Base-by-base conservation (phyloP, 805 yeast species). In the Suhomyces pyralidae region DNA sequence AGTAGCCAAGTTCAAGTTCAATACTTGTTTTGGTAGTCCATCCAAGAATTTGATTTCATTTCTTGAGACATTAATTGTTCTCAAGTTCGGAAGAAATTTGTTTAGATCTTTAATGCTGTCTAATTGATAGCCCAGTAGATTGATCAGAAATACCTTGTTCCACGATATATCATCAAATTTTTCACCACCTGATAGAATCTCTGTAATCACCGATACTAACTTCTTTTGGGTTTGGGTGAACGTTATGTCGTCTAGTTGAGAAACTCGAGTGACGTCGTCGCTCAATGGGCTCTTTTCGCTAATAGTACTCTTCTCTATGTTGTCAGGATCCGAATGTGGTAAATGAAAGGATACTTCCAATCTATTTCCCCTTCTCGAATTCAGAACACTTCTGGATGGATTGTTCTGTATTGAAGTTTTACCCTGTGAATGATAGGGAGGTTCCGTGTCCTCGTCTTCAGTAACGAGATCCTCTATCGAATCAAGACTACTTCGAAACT, bases 181-280 rank as follows among this genome's bases (percentile, higher is more conserved):
- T 8, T 64, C 68, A 2, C 61, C 64, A 3, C 58, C 59, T 1
- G 80, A 70, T 47, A 77, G 65, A 2, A 64, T 58, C 36, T 76
- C 78, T 0, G 81, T 79, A 25, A 81, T 72, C 2, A 78, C 70
- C 6, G 80, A 66, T 3, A 80, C 80, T 38, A 81, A 60, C 12
- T 66, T 65, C 47, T 64, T 70, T 51, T 74, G 74, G 0, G 81
- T 71, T 55, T 79, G 78, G 1, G 82, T 69, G 57, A 81, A 81
- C 3, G 84, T 77, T 3, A 78, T 50, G 45, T 79, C 78, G 10
- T 68, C 66, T 5, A 79, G 50, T 26, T 75, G 76, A 2, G 81
- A 76, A 2, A 72, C 58, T 19, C 69, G 68, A 0, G 83, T 79
- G 2, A 78, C 76, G 49, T 77, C 71, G 40, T 57, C 62, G 34